Conservation (phyloP, 345 rosid species). For the Aquilaria malaccensis region DNA sequence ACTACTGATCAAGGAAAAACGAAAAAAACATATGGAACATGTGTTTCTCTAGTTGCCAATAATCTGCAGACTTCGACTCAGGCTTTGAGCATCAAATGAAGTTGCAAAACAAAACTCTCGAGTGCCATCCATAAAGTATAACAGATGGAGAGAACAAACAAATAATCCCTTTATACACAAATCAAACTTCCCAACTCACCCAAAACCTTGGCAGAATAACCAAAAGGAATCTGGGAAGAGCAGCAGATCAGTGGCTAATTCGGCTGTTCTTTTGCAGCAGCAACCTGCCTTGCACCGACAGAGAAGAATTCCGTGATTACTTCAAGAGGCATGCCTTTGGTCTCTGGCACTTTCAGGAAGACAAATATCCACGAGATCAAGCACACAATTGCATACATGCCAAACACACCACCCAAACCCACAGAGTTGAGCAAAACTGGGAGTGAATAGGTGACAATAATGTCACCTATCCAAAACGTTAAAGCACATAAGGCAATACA, state of each 20-base stretch:
- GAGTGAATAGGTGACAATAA: conserved; percentile 75
- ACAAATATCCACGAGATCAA: conserved; percentile 62
- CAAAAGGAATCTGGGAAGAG: background rate
- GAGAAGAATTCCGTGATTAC: conserved; percentile 87
- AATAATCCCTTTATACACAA: conserved; percentile 15
- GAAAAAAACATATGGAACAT: no score
- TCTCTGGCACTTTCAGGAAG: conserved; percentile 81
- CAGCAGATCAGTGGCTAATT: conserved; percentile 21
- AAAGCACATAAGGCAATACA: conserved; percentile 93
- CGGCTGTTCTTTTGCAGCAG: conserved; percentile 39
- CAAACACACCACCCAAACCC: conserved; percentile 82
- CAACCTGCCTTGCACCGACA: conserved; percentile 71
- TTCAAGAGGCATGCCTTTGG: conserved; percentile 98
- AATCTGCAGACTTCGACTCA: no score
- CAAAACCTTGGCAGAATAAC: conserved; percentile 1
- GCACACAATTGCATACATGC: conserved; percentile 68
- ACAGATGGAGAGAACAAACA: conserved; percentile 4
- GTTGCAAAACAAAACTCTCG: background rate
- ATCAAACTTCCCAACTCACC: conserved; percentile 12
- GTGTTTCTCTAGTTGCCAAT: no score
- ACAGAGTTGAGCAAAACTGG: conserved; percentile 71
- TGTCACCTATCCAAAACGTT: conserved; percentile 74
- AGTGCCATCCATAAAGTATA: conserved; percentile 1
- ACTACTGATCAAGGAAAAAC: no score
- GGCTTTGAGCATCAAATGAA: background rate